Percentiles rank a stretch among this genome's conserved stretches.
These are phyloP conservation scores for Bryoglossum gracile DNA, from an alignment of 495 filamentous ascomycete species.

Conservation along the genomic window DNA sequence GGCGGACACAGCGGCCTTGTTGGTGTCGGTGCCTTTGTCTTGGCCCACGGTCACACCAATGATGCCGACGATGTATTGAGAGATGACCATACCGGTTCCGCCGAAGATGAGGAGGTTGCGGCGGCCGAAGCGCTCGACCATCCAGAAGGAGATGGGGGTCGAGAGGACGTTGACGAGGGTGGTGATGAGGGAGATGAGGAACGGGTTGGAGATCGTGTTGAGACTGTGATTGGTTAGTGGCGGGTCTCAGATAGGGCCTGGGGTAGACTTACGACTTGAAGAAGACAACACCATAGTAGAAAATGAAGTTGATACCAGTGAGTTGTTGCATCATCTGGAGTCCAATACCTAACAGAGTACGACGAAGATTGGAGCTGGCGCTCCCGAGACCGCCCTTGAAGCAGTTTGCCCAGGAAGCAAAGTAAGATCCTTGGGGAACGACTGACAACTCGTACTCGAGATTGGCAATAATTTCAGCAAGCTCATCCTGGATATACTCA, in stretches of 20 bases:
- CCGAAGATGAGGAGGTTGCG: conserved; percentile 77
- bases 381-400: conserved; percentile 41
- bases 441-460: conserved; percentile 54
- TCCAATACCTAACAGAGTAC: conserved; percentile 51
- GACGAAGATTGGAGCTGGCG: conserved; percentile 48
- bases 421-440: conserved; percentile 51
- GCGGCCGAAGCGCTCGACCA: conserved; percentile 75
- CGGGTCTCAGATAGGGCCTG: no score
- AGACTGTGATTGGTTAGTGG: no score
- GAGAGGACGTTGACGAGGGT: conserved; percentile 81
- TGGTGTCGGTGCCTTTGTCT: conserved; percentile 31
- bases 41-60: conserved; percentile 55
- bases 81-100: conserved; percentile 70
- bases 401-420: conserved; percentile 59
- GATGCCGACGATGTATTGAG: conserved; percentile 80
- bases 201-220: conserved; percentile 62
- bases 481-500: conserved; percentile 55
- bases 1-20: conserved; percentile 49
- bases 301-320: conserved; percentile 85
- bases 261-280: no score
- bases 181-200: conserved; percentile 73
- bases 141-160: conserved; percentile 74
- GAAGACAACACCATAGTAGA: conserved; percentile 84
- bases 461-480: conserved; percentile 68
- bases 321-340: conserved; percentile 60